A percentile compares a stretch with the other conserved stretches of the same genome.
Conservation (phyloP, 345 rosid genomes). For the Passiflora organensis region DNA sequence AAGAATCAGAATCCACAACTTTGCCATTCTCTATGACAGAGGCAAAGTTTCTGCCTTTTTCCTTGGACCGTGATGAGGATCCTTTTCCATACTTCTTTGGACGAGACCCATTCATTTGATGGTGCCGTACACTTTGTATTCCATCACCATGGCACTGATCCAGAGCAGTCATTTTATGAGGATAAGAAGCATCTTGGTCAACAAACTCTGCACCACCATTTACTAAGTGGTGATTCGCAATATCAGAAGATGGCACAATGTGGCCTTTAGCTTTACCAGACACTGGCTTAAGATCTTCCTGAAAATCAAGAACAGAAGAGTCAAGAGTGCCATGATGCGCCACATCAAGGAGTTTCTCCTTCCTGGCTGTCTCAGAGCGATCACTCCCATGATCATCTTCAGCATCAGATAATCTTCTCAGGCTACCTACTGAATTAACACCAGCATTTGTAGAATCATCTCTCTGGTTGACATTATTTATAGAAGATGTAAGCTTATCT, state of each 20-base stretch:
- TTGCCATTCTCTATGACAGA: conserved; percentile 14
- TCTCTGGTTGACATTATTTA: conserved; percentile 34
- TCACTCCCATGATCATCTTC: conserved; percentile 64
- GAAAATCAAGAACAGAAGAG: conserved; percentile 40
- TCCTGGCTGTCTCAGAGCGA: conserved; percentile 44
- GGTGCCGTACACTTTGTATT: conserved; percentile 39
- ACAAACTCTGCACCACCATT: conserved; percentile 39
- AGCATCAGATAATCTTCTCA: conserved; percentile 46
- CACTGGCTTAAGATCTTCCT: conserved; percentile 31
- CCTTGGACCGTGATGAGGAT: conserved; percentile 65
- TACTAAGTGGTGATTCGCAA: conserved; percentile 23
- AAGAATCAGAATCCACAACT: conserved; percentile 33
- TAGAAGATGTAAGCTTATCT: conserved; percentile 35
- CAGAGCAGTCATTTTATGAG: conserved; percentile 21
- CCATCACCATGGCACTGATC: conserved; percentile 36
- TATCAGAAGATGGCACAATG: conserved; percentile 39
- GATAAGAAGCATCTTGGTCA: conserved; percentile 28
- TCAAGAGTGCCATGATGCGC: conserved; percentile 38
- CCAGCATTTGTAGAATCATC: conserved; percentile 41
- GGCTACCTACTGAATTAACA: conserved; percentile 32
- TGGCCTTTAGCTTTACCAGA: conserved; percentile 43
- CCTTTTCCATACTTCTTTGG: conserved; percentile 58
- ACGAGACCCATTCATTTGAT: conserved; percentile 37
- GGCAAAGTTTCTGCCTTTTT: conserved; percentile 41
- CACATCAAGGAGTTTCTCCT: conserved; percentile 29